Evolutionary conservation across 2,329 filamentous ascomycete species (phyloP), one percentile per base, ranked within the genome.

Genomic region (Ophiosphaerella korrae): DNA sequence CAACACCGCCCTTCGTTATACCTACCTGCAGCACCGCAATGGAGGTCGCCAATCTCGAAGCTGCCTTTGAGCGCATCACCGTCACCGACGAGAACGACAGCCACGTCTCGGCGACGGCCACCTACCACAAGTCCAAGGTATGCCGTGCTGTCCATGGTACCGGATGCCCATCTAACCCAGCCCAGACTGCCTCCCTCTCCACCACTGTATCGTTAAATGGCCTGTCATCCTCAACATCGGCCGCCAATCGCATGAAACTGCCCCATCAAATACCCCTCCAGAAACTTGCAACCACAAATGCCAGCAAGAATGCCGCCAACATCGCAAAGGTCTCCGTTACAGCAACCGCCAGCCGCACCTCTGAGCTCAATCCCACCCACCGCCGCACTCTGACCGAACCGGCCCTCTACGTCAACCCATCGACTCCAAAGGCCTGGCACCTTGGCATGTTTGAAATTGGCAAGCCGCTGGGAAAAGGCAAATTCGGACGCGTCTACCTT

Each of bases 361-460:
- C 74, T 0, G 71, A 74, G 52, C 50, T 72, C 51, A 53, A 68
- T 68, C 50, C 68, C 3, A 53, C 58, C 73, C 79, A 31, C 74
- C 44, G 74, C 69, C 59, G 70, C 70, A 73, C 70, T 65, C 58
- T 71, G 67, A 73, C 70, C 13, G 83, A 87, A 60, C 78, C 79
- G 38, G 80, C 80, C 45, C 43, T 75, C 58, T 69, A 71, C 65
- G 55, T 66, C 45, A 67, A 72, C 50, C 71, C 75, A 36, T 60
- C 65, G 1, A 58, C 72, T 1, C 67, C 72, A 14, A 77, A 77
- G 57, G 66, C 91, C 62, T 92, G 92, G 75, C 90, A 96, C 70
- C 84, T 96, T 3, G 89, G 90, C 75, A 95, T 95, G 90, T 96
- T 96, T 72, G 92, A 96, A 74, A 96, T 95, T 58, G 90, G 90